phyloP scores from a whole-genome alignment of 2,329 filamentous ascomycete species.

The Ophiostoma ulmi region DNA sequence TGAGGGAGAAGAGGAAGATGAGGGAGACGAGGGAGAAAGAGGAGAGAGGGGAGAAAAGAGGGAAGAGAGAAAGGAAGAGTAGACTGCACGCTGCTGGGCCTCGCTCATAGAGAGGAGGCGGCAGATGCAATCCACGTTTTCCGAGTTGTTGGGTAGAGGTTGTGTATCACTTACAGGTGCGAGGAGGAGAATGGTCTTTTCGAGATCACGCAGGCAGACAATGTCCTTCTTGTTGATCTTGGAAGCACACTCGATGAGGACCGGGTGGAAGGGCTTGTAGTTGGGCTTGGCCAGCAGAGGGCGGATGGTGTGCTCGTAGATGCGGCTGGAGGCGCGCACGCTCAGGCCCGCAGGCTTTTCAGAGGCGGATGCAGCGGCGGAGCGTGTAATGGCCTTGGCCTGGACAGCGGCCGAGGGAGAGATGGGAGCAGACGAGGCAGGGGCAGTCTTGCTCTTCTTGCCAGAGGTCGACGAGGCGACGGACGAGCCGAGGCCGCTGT shows the following conservation, averaged over 20 bases:
- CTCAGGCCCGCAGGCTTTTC: slow-evolving; percentile 58
- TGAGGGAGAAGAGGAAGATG: no score
- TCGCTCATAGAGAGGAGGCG: slow-evolving; percentile 16
- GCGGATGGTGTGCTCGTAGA: slow-evolving; percentile 71
- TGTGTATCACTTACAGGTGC: slow-evolving; percentile 73
- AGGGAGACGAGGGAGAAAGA: slow-evolving; percentile 30
- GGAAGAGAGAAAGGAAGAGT: slow-evolving; percentile 36
- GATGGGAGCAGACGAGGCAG: slow-evolving; percentile 23
- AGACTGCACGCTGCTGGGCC: slow-evolving; percentile 5
- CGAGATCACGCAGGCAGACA: slow-evolving; percentile 83
- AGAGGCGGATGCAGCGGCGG: slow-evolving; percentile 42
- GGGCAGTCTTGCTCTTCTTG: slow-evolving; percentile 38
- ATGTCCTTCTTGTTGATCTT: slow-evolving; percentile 82
- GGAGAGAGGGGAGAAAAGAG: slow-evolving; percentile 28
- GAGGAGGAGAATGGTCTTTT: slow-evolving; percentile 86
- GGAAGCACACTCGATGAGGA: slow-evolving; percentile 71
- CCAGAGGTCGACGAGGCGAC: slow-evolving; percentile 57
- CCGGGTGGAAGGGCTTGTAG: slow-evolving; percentile 73
- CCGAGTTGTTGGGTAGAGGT: background rate
- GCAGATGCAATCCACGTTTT: background rate
- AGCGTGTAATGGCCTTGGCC: slow-evolving; percentile 58
- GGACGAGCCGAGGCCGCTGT: slow-evolving; percentile 84
- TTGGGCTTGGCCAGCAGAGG: slow-evolving; percentile 69
- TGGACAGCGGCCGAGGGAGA: slow-evolving; percentile 33
- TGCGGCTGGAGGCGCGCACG: slow-evolving; percentile 65